Conservation (phyloP, 768 basidiomycete genomes). For the Boletus rufocinnamomeus region DNA sequence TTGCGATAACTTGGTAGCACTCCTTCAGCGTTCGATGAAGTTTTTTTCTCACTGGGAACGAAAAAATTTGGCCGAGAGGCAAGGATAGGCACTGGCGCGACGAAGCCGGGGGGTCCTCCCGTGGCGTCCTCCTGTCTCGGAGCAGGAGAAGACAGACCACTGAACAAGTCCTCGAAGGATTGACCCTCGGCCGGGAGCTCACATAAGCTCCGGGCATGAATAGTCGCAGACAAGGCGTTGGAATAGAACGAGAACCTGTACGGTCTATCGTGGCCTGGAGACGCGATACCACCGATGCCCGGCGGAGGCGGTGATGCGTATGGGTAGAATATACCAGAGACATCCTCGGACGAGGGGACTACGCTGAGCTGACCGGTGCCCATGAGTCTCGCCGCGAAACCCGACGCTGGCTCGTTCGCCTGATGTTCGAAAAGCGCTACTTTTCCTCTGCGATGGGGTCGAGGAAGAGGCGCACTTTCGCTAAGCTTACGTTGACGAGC, state of each 20-base stretch:
- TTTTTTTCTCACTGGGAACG: conserved; percentile 12
- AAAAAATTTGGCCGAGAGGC: conserved; percentile 5
- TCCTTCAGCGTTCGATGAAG: conserved; percentile 8
- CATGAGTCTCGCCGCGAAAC: conserved; percentile 44
- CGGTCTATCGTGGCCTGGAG: conserved; percentile 77
- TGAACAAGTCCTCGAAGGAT: conserved; percentile 88
- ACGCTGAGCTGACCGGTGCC: conserved; percentile 35
- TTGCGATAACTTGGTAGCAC: conserved; percentile 12
- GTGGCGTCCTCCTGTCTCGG: conserved; percentile 9
- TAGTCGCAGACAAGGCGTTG: conserved; percentile 87
- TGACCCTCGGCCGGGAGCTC: conserved; percentile 95
- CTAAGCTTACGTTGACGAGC: conserved; percentile 85
- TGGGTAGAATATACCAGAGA: conserved; percentile 26
- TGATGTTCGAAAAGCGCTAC: conserved; percentile 85
- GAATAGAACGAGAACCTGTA: conserved; percentile 99
- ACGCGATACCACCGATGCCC: conserved; percentile 38
- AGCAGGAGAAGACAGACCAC: conserved; percentile 42
- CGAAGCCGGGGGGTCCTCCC: conserved; percentile 3
- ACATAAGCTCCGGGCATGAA: conserved; percentile 89
- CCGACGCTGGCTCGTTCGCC: conserved; percentile 48
- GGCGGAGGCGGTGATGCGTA: conserved; percentile 12
- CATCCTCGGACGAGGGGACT: conserved; percentile 45
- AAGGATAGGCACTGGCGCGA: conserved; percentile 13
- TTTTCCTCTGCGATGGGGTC: conserved; percentile 70
- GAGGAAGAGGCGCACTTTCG: conserved; percentile 72